Base-by-base conservation (phyloP, 768 basidiomycete genomes). In the Piloderma croceum region DNA sequence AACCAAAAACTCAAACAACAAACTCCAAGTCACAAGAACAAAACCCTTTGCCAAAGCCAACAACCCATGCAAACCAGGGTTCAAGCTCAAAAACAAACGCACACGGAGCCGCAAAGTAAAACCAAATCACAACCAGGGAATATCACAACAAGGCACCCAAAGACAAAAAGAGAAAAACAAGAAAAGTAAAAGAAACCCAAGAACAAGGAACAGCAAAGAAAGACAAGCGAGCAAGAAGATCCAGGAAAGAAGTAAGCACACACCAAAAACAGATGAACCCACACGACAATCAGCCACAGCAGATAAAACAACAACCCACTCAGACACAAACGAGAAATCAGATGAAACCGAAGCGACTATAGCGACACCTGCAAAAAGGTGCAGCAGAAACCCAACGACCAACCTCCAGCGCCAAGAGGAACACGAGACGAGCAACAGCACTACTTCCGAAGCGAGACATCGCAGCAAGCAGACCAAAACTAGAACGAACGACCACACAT, bases 21-120 rank as follows among this genome's bases (percentile, higher is more conserved):
- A 91, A 80, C 42, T 85, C 76, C 9, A 86, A 61, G 48, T 90
- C 89, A 35, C 85, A 68, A 6, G 81, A 71, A 0, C 65, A 68
- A 46, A 89, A 85, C 3, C 79, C 79, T 41, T 78, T 76, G 1
- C 77, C 74, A 89, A 90, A 91, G 19, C 63, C 62, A 53, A 94
- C 89, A 5, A 96, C 71, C 88, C 91, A 92, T 34, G 58, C 62
- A 34, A 98, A 64, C 94, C 94, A 98, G 34, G 66, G 74, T 45
- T 86, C 69, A 7, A 99, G 64, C 53, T 97, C 85, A 11, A 84
- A 77, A 2, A 96, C 66, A 59, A 98, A 98, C 1, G 81, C 77
- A 80, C 90, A 93, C 1, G 94, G 94, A 48, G 77, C 77, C 50
- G 91, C 94, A 94, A 96, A 99, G 60, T 99, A 94, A 7, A 99